Conservation (phyloP, 306 rosid species). For the Lotus japonicus region DNA sequence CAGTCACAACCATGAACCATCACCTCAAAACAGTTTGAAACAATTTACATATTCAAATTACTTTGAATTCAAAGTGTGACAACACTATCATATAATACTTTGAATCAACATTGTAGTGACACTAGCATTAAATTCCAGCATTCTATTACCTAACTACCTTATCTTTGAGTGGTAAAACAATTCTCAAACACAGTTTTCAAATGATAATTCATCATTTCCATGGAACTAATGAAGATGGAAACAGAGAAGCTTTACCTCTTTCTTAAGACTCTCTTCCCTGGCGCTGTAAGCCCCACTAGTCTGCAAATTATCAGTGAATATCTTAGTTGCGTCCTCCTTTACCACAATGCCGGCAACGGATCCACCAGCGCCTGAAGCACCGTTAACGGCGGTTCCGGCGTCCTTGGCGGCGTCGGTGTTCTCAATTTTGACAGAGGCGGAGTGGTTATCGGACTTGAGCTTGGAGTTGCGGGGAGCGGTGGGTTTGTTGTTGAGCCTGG, state of each 20-base stretch:
- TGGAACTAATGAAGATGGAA: background rate
- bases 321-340: conserved; percentile 78
- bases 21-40: conserved; percentile 3
- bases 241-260: conserved; percentile 43
- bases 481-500: conserved; percentile 54
- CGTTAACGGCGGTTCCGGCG: conserved; percentile 26
- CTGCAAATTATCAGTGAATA: conserved; percentile 85
- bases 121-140: background rate
- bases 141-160: background rate
- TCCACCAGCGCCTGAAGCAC: conserved; percentile 23
- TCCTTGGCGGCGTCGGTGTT: conserved; percentile 56
- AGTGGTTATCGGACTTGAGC: conserved; percentile 52
- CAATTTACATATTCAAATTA: background rate
- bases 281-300: conserved; percentile 95
- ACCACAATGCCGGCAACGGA: conserved; percentile 59
- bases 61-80: no score
- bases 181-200: background rate
- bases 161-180: background rate
- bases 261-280: conserved; percentile 78
- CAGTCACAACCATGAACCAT: background rate
- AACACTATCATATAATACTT: no score
- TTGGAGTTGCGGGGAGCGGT: conserved; percentile 58
- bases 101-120: background rate
- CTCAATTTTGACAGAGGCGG: conserved; percentile 53
- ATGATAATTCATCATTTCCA: background rate